Evolutionary conservation across 2,329 filamentous ascomycete genomes (phyloP).

Genomic region (Paecilomyces sp.): DNA sequence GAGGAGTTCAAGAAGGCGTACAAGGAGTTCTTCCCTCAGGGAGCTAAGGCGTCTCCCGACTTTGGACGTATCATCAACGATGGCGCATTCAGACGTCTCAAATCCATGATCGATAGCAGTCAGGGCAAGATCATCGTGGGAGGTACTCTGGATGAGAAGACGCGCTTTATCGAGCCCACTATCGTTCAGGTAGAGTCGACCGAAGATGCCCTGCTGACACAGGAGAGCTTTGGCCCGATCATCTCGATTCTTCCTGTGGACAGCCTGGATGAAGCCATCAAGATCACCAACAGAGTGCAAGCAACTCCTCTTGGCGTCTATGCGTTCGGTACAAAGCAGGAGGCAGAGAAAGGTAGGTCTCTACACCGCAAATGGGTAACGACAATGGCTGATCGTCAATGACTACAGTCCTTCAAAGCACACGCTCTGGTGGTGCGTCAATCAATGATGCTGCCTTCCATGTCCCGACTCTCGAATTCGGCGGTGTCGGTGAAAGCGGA

Average conservation of each 20-base stretch:
- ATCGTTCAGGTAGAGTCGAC: slow-evolving; percentile 73
- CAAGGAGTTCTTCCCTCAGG: slow-evolving; percentile 75
- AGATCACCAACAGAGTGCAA: slow-evolving; percentile 71
- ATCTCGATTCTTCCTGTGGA: slow-evolving; percentile 75
- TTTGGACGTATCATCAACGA: slow-evolving; percentile 75
- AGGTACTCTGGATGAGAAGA: slow-evolving; percentile 70
- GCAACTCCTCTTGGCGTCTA: slow-evolving; percentile 78
- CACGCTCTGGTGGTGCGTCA: slow-evolving; percentile 61
- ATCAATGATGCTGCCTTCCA: slow-evolving; percentile 59
- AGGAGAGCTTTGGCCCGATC: slow-evolving; percentile 92
- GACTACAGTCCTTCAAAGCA: slow-evolving; percentile 49
- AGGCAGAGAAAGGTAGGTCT: slow-evolving; percentile 63
- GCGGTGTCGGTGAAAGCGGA: slow-evolving; percentile 74
- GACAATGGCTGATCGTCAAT: slow-evolving; percentile 1
- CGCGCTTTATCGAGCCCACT: slow-evolving; percentile 84
- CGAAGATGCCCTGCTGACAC: slow-evolving; percentile 68
- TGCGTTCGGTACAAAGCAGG: slow-evolving; percentile 73
- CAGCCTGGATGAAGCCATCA: slow-evolving; percentile 77
- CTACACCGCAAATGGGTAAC: neutral
- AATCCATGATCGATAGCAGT: slow-evolving; percentile 80
- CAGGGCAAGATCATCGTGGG: slow-evolving; percentile 81
- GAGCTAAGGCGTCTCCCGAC: slow-evolving; percentile 69
- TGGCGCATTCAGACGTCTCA: slow-evolving; percentile 71
- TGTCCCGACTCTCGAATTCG: slow-evolving; percentile 68
- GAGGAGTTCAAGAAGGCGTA: slow-evolving; percentile 64